Percentiles rank a stretch among this genome's conserved stretches.
phyloP scores from a whole-genome alignment of 495 filamentous ascomycete genomes.

The Glonium stellatum region DNA sequence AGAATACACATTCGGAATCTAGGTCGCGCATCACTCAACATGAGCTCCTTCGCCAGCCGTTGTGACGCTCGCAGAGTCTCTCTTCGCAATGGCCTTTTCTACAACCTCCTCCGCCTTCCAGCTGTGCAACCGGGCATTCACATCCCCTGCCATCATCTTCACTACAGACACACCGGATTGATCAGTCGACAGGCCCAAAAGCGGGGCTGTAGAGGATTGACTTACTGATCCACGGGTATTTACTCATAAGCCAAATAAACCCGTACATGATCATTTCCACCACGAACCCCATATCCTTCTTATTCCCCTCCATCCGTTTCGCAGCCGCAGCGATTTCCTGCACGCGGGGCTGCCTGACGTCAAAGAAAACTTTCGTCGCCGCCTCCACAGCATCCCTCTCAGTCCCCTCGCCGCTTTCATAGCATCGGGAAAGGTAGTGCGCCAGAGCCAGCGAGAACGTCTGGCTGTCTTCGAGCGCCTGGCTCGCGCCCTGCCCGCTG shows the following conservation, averaged over 20 bases:
- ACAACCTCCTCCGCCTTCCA: conserved; percentile 23
- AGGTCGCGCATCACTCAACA: no score
- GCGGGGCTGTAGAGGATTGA: not conserved
- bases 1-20: no score
- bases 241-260: conserved; percentile 23
- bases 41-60: no score
- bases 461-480: conserved; percentile 32
- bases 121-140: conserved; percentile 11
- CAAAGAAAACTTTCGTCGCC: conserved; percentile 12
- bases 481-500: conserved; percentile 32
- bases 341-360: conserved; percentile 19
- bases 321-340: conserved; percentile 16
- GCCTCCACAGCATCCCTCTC: conserved; percentile 12
- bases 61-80: no score
- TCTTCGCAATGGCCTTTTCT: conserved; percentile 12
- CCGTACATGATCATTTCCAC: conserved; percentile 22
- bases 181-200: not conserved
- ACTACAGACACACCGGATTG: not conserved
- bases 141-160: conserved; percentile 18
- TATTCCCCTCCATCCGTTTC: conserved; percentile 14
- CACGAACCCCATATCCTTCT: conserved; percentile 15
- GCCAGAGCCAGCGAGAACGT: conserved; percentile 23
- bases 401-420: not conserved
- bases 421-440: conserved; percentile 5
- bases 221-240: conserved; percentile 22